Evolutionary conservation across 108 stramenopile species (phyloP), one percentile per base, ranked within the genome.

Genomic region (Chaetoceros muelleri): DNA sequence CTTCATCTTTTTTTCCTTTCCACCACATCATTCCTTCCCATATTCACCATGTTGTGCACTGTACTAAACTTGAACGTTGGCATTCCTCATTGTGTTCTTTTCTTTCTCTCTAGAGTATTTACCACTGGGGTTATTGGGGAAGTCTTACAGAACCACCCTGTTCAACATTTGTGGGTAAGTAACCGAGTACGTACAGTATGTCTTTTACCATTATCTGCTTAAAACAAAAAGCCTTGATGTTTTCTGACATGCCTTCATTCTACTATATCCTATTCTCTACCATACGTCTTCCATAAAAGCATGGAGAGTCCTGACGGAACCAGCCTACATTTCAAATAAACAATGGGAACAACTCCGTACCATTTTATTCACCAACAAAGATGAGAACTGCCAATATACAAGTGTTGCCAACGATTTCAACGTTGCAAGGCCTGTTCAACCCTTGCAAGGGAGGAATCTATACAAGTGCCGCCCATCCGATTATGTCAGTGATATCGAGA

Each of bases 401-500:
- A 10, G 8, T 40, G 13, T 13, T 40, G 34, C 34, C 5, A 13
- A 40, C 13, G 13, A 5, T 10, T 10, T 40, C 13, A 13, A 13
- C 13, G 34, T 13, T 13, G 34, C 34, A 40, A 40, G 34, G 13
- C 34, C 34, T 40, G 13, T 13, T 10, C 34, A 40, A 40, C 34
- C 34, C 34, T 40, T 40, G 5, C 34, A 13, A 10, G 13, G 13
- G 8, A 40, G 34, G 13, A 13, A 40, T 40, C 13, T 40, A 40
- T 13, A 40, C 34, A 40, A 40, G 13, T 40, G 34, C 34, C 34
- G 34, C 13, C 13, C 34, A 13, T 40, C 34, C 13, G 34, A 40
- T 13, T 40, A 40, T 40, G 34, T 40, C 5, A 40, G 91, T 46
- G 94, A 97, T 65, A 93, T 97, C 64, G 97, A 99, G 74, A 85